These are phyloP conservation scores for Canariomyces notabilis DNA, from an alignment of 2,329 filamentous ascomycete species.

Conservation along the genomic window DNA sequence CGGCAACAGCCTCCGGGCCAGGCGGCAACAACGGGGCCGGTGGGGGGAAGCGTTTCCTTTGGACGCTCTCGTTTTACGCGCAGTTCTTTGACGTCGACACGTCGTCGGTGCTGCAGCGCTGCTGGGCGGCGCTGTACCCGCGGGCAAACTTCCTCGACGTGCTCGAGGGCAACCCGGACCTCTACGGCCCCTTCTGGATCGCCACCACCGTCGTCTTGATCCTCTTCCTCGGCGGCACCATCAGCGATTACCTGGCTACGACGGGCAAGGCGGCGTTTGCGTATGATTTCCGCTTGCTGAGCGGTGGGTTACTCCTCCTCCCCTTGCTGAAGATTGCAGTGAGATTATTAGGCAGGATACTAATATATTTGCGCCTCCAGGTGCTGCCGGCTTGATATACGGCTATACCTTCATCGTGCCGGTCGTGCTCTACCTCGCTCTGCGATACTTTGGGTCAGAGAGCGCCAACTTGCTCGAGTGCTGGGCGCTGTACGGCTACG, in stretches of 20 bases:
- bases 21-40: slow-evolving; percentile 24
- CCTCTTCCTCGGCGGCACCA: slow-evolving; percentile 89
- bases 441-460: slow-evolving; percentile 95
- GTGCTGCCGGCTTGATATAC: slow-evolving; percentile 87
- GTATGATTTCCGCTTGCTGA: slow-evolving; percentile 87
- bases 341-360: too few species aligned
- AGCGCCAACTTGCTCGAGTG: slow-evolving; percentile 91
- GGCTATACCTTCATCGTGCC: slow-evolving; percentile 90
- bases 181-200: slow-evolving; percentile 98
- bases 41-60: slow-evolving; percentile 80
- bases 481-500: slow-evolving; percentile 92
- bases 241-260: slow-evolving; percentile 78
- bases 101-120: slow-evolving; percentile 77
- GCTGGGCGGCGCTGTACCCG: slow-evolving; percentile 83
- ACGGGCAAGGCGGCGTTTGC: slow-evolving; percentile 68
- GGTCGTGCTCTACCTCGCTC: slow-evolving; percentile 74
- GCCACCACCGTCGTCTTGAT: slow-evolving; percentile 96
- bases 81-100: slow-evolving; percentile 99
- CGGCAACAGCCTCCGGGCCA: slow-evolving; percentile 46
- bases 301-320: slow-evolving; percentile 49
- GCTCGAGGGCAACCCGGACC: slow-evolving; percentile 89
- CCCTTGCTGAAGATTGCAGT: slow-evolving; percentile 10
- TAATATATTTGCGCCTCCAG: too few species aligned
- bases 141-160: slow-evolving; percentile 95
- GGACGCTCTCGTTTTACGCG: slow-evolving; percentile 88